phyloP scores from a whole-genome alignment of 2,329 filamentous ascomycete genomes.

The Colletotrichum sp. region DNA sequence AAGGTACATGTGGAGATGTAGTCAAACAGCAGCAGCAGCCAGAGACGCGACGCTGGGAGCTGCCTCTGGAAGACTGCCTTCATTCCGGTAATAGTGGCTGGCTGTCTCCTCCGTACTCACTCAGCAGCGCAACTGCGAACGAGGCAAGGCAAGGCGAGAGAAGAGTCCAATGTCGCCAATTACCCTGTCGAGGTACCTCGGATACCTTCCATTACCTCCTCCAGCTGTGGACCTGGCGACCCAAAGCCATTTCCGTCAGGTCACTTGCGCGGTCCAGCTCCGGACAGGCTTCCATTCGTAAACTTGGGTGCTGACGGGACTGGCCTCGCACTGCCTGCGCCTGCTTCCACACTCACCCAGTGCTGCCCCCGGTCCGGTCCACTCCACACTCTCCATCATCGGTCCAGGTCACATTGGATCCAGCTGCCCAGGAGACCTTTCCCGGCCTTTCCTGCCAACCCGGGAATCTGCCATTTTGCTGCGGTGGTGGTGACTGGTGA shows the following conservation, averaged over 20 bases:
- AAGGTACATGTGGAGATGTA: not conserved
- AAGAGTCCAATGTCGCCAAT: not conserved
- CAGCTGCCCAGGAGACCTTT: not conserved
- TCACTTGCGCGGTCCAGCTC: not conserved
- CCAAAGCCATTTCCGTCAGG: not conserved
- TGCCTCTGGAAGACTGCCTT: not conserved
- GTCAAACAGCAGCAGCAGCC: not conserved
- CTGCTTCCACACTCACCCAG: not conserved
- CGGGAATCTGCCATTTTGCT: not conserved
- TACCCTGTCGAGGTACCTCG: not conserved
- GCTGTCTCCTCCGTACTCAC: not conserved
- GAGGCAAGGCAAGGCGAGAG: not conserved
- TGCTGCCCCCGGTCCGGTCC: not conserved
- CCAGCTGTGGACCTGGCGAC: not conserved
- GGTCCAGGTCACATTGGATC: not conserved
- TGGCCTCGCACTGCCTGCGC: not conserved
- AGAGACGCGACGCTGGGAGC: not conserved
- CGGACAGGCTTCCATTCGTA: not conserved
- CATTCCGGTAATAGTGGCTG: not conserved
- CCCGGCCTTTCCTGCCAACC: not conserved
- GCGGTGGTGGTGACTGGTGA: not conserved
- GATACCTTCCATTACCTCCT: not conserved
- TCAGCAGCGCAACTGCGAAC: not conserved
- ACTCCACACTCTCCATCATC: slow-evolving; percentile 15
- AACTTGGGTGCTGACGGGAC: not conserved